phyloP scores from a whole-genome alignment of 1,284 basidiomycete genomes.

The Gymnopus androsaceus region DNA sequence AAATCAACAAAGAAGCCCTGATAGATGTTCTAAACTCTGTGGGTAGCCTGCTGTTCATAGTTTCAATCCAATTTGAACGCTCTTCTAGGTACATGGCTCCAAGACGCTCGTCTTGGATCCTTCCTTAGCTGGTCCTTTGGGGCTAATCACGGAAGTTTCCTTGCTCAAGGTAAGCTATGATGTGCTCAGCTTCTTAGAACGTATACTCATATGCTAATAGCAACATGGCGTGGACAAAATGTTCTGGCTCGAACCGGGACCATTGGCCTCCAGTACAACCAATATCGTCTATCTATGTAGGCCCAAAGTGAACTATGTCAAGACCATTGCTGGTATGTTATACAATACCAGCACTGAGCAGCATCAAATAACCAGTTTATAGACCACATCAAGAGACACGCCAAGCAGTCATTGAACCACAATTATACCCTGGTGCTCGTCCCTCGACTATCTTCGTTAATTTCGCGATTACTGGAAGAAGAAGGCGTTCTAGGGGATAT shows the following conservation, averaged over 20 bases:
- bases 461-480: conserved; percentile 82
- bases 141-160: conserved; percentile 90
- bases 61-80: background rate
- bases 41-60: conserved; percentile 7
- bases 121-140: conserved; percentile 87
- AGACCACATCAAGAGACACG: conserved; percentile 87
- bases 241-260: conserved; percentile 96
- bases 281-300: conserved; percentile 95
- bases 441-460: conserved; percentile 86
- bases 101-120: conserved; percentile 96
- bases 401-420: conserved; percentile 68
- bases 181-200: conserved; percentile 18
- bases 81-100: conserved; percentile 80
- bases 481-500: conserved; percentile 92
- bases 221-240: conserved; percentile 99
- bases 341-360: conserved; percentile 22
- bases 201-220: no score
- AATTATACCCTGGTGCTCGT: conserved; percentile 88
- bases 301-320: conserved; percentile 83
- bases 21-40: conserved; percentile 85
- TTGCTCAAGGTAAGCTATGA: conserved; percentile 75
- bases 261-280: conserved; percentile 79
- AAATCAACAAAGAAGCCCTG: conserved; percentile 74
- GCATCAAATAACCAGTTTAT: conserved; percentile 19
- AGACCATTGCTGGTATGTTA: conserved; percentile 86